A percentile compares a stretch with the other conserved stretches of the same genome.
phyloP scores from a whole-genome alignment of 1,139 yeast species.

The Taiozyma sp. region DNA sequence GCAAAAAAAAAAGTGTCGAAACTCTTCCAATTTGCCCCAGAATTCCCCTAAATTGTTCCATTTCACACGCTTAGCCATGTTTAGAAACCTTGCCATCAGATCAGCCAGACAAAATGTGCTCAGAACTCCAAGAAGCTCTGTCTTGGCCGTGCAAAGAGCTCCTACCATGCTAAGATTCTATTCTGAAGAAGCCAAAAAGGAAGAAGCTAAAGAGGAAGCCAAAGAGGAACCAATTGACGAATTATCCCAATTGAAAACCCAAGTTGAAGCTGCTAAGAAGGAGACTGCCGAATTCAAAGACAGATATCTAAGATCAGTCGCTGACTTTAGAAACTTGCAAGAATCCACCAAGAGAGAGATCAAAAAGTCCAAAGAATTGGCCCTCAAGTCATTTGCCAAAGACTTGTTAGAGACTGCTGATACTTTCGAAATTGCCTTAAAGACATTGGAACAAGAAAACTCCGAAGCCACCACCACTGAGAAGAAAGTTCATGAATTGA shows the following conservation, averaged over 20 bases:
- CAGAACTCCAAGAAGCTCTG: slow-evolving; percentile 2
- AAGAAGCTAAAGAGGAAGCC: slow-evolving; percentile 15
- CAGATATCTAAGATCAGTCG: slow-evolving; percentile 70
- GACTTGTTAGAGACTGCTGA: slow-evolving; percentile 82
- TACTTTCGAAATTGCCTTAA: slow-evolving; percentile 77
- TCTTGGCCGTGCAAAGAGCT: not conserved
- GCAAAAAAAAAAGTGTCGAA: not conserved
- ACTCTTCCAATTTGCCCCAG: not conserved
- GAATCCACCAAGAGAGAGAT: slow-evolving; percentile 79
- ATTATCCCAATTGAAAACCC: slow-evolving; percentile 35
- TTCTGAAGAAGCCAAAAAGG: slow-evolving; percentile 20
- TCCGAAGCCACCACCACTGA: slow-evolving; percentile 9
- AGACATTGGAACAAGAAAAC: slow-evolving; percentile 57
- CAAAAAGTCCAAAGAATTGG: slow-evolving; percentile 78
- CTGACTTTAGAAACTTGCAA: slow-evolving; percentile 86
- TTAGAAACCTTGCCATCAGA: slow-evolving; percentile 2
- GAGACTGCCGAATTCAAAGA: slow-evolving; percentile 76
- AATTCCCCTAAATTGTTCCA: not conserved
- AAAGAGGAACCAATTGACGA: slow-evolving; percentile 21
- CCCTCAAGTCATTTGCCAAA: slow-evolving; percentile 82
- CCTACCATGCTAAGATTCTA: slow-evolving; percentile 17
- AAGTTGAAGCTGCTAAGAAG: slow-evolving; percentile 61
- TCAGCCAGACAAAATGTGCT: not conserved
- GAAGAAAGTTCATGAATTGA: slow-evolving; percentile 46
- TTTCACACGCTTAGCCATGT: not conserved